Evolutionary conservation across 805 yeast species (phyloP).

Genomic region (Candida fluviatilis): DNA sequence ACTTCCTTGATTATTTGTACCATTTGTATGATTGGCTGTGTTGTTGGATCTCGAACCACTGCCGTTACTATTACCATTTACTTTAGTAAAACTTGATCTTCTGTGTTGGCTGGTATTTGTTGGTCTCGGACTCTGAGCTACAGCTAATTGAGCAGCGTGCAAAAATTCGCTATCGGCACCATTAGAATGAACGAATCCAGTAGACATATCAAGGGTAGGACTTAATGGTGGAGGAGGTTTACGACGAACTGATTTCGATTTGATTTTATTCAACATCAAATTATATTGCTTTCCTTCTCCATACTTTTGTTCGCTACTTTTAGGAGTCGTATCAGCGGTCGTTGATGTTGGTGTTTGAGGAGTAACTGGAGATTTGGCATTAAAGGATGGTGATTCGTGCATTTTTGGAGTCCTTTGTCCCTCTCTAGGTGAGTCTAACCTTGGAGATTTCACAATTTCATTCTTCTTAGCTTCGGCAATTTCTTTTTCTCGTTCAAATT

Average conservation of each 20-base stretch:
- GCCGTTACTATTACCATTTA: conserved; percentile 5
- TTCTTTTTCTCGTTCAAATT: conserved; percentile 39
- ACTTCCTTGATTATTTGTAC: conserved; percentile 2
- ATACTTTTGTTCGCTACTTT: not conserved
- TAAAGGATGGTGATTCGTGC: conserved; percentile 17
- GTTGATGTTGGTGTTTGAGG: conserved; percentile 8
- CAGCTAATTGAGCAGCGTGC: conserved; percentile 45
- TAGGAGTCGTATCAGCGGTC: conserved; percentile 1
- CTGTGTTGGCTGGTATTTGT: conserved; percentile 17
- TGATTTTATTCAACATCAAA: conserved; percentile 13
- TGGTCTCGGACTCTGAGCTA: conserved; percentile 26
- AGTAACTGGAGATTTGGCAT: conserved; percentile 4
- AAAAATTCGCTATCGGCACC: conserved; percentile 25
- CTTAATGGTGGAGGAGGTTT: conserved; percentile 31
- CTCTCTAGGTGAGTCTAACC: conserved; percentile 9
- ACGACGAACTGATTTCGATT: conserved; percentile 14
- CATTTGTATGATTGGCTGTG: not conserved
- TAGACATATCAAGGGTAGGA: conserved; percentile 21
- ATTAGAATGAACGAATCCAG: conserved; percentile 21
- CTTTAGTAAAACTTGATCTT: conserved; percentile 36
- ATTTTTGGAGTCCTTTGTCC: not conserved
- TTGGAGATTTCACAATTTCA: conserved; percentile 13
- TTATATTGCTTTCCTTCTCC: not conserved
- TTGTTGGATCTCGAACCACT: not conserved
- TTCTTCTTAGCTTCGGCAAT: conserved; percentile 6